Conservation (phyloP, 495 filamentous ascomycete species). For the Aspergillus kassunensis region DNA sequence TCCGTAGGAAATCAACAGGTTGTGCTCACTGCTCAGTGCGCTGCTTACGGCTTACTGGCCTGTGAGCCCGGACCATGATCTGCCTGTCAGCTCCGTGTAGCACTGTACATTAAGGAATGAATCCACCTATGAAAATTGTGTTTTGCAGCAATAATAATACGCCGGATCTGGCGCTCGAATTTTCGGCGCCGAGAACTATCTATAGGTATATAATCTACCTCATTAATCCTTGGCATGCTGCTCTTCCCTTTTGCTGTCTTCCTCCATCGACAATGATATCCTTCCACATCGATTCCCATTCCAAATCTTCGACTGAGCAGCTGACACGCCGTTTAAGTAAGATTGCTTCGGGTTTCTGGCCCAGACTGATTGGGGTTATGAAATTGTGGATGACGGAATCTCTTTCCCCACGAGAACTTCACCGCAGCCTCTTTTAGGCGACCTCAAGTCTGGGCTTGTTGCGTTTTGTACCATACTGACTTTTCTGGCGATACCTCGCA, state of each 20-base stretch:
- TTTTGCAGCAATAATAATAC: not conserved
- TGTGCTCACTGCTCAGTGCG: too few species aligned
- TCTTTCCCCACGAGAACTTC: constrained; percentile 24
- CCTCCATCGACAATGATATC: not conserved
- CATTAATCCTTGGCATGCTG: not conserved
- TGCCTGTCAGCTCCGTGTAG: constrained; percentile 14
- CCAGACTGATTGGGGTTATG: not conserved
- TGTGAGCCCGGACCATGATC: constrained; percentile 15
- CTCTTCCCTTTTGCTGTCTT: not conserved
- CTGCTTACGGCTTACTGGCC: too few species aligned
- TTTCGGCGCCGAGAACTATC: constrained; percentile 3
- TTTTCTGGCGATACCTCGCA: too few species aligned
- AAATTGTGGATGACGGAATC: constrained; percentile 12
- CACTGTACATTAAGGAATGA: constrained; percentile 14
- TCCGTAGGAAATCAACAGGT: not conserved
- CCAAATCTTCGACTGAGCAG: constrained; percentile 1
- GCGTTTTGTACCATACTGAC: constrained; percentile 13
- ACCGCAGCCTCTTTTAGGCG: constrained; percentile 43
- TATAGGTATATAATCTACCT: constrained; percentile 7
- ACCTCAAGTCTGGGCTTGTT: constrained; percentile 3
- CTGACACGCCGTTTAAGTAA: not conserved
- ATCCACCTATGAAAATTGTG: constrained; percentile 5
- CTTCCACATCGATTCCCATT: not conserved
- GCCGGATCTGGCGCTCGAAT: not conserved
- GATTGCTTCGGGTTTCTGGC: not conserved